A percentile compares a stretch with the other conserved stretches of the same genome.
Conservation (phyloP, 176 grass and related monocot genomes). For the Chloris gayana region DNA sequence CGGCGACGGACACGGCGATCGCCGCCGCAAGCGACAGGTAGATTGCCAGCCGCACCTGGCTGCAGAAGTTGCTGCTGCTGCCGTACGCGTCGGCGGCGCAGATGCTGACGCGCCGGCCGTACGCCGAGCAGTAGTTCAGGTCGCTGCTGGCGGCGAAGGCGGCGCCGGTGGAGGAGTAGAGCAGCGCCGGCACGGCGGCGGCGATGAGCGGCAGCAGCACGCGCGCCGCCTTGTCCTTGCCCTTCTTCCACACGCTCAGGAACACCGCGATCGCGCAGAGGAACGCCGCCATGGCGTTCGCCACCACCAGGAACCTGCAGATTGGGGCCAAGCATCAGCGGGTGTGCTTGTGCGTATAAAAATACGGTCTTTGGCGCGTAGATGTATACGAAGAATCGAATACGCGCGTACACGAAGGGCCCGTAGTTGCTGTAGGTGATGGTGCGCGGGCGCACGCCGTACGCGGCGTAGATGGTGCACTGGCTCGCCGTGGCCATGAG, state of each 20-base stretch:
- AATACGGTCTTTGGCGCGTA: background rate
- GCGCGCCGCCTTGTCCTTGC: background rate
- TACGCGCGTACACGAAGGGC: slow-evolving; percentile 29
- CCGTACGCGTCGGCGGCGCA: slow-evolving; percentile 5
- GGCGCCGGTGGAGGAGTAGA: slow-evolving; percentile 46
- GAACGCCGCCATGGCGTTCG: slow-evolving; percentile 34
- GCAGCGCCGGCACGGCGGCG: slow-evolving; percentile 36
- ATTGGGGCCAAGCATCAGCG: background rate
- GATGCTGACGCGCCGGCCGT: slow-evolving; percentile 36
- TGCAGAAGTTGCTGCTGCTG: slow-evolving; percentile 43
- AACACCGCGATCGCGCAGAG: slow-evolving; percentile 42
- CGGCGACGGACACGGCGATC: background rate
- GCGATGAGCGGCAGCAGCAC: slow-evolving; percentile 38
- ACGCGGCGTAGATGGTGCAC: slow-evolving; percentile 35
- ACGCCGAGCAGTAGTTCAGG: slow-evolving; percentile 42
- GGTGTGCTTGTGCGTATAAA: background rate
- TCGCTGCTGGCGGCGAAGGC: slow-evolving; percentile 17
- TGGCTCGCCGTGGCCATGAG: slow-evolving; percentile 50
- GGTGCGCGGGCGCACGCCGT: slow-evolving; percentile 25
- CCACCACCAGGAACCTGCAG: slow-evolving; percentile 42
- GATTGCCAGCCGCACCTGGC: slow-evolving; percentile 39
- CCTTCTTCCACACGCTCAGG: slow-evolving; percentile 53
- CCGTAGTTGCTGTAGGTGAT: slow-evolving; percentile 45
- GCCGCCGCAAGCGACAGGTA: slow-evolving; percentile 39
- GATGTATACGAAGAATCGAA: too few species aligned